Base-by-base conservation (phyloP, 1,284 basidiomycete genomes). In the Sanguinoderma infundibulare region DNA sequence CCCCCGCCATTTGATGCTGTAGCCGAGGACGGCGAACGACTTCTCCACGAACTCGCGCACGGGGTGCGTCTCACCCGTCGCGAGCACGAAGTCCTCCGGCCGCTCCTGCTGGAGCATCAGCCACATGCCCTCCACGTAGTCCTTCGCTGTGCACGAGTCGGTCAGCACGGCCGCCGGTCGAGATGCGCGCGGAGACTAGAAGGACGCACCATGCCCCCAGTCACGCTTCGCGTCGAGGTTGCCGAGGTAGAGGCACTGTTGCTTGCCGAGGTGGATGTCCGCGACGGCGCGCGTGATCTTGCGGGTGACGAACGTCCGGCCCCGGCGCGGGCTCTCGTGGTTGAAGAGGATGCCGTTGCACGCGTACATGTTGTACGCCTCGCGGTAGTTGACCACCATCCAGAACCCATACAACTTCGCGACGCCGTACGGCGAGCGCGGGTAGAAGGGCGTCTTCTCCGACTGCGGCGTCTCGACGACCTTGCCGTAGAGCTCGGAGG, bases 91-190 rank as follows among this genome's bases (percentile, higher is more conserved):
- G 77, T 97, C 95, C 22, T 94, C 87, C 1, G 95, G 81, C 28
- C 69, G 68, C 8, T 87, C 82, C 74, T 96, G 94, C 75, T 97
- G 95, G 30, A 97, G 85, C 86, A 97, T 95, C 70, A 85, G 83
- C 94, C 95, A 97, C 95, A 97, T 96, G 46, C 95, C 95, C 77
- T 96, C 94, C 12, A 94, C 89, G 70, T 95, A 95, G 73, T 95
- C 94, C 65, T 86, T 87, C 54, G 92, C 92, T 92, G 38, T 40
- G 26, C 26, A 52, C 14, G 14, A 3, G n/a, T 28, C n/a, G 5
- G 46, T 47, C 28, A 47, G 46, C 28, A 1, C 28, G n/a, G 26
- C 5, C 4, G 8, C 20, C 9, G 8, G 5, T 24, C 0, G 14
- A 24, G 40, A 28, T 4, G 32, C 2, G 3, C 38, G 5, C 28